These are phyloP conservation scores for Tardiomyces blankii DNA, from an alignment of 1,139 yeast species.

Conservation along the genomic window DNA sequence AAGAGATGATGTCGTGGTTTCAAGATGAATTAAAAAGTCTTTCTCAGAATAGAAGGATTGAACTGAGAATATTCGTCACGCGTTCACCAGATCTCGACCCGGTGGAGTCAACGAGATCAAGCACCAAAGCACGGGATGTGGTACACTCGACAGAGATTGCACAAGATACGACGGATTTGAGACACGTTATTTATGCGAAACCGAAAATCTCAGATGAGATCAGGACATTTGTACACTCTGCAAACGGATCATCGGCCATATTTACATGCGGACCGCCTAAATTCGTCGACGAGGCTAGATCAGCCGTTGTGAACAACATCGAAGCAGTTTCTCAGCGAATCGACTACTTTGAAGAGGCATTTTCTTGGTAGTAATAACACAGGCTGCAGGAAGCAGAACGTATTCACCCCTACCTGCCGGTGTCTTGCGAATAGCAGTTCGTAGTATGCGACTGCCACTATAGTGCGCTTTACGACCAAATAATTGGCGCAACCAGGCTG, in stretches of 20 bases:
- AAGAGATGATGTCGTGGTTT: constrained; percentile 38
- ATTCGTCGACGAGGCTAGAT: constrained; percentile 28
- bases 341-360: constrained; percentile 29
- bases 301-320: constrained; percentile 9
- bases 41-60: constrained; percentile 6
- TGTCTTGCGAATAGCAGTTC: too few relatives aligned
- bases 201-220: not conserved
- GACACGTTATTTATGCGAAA: not conserved
- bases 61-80: not conserved
- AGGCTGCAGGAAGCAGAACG: too few relatives aligned
- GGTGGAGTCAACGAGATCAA: too few relatives aligned
- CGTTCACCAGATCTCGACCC: too few relatives aligned
- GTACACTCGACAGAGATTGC: too few relatives aligned
- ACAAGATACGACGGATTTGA: not conserved
- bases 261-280: constrained; percentile 29
- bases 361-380: constrained; percentile 28
- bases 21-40: constrained; percentile 33
- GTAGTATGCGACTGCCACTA: too few relatives aligned
- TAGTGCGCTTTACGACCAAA: too few relatives aligned
- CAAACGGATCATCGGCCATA: constrained; percentile 11
- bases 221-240: constrained; percentile 23
- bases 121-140: too few relatives aligned
- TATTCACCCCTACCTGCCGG: too few relatives aligned
- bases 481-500: too few relatives aligned
- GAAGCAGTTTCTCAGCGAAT: constrained; percentile 17